phyloP scores from a whole-genome alignment of 2,329 filamentous ascomycete genomes.

The Xylaria digitata region DNA sequence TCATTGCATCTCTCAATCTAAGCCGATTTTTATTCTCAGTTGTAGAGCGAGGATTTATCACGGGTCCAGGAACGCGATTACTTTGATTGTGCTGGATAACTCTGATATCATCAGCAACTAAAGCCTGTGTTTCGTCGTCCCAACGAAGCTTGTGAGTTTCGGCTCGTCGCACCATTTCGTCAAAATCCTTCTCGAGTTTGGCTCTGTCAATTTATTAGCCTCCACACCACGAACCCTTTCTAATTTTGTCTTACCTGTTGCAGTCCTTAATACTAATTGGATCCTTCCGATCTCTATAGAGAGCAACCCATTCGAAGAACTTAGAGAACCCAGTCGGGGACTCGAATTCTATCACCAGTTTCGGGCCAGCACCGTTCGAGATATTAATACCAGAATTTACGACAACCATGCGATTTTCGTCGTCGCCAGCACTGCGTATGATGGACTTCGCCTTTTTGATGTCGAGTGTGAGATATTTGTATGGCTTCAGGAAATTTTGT shows the following conservation, averaged over 20 bases:
- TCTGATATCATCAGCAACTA: slow-evolving; percentile 41
- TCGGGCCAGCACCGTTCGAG: slow-evolving; percentile 28
- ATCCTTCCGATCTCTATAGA: neutral
- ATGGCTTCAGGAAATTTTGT: slow-evolving; percentile 34
- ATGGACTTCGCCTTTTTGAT: slow-evolving; percentile 32
- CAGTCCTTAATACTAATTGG: slow-evolving; percentile 12
- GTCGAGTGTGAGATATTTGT: slow-evolving; percentile 43
- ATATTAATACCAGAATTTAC: slow-evolving; percentile 25
- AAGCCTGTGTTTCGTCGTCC: slow-evolving; percentile 17
- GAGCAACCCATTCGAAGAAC: slow-evolving; percentile 43
- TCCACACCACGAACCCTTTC: neutral
- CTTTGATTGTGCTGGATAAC: slow-evolving; percentile 44
- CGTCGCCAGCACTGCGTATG: neutral
- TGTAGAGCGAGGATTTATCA: neutral
- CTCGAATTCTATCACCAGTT: slow-evolving; percentile 45
- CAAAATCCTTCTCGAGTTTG: slow-evolving; percentile 36
- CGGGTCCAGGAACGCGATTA: slow-evolving; percentile 11
- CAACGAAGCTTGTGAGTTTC: slow-evolving; percentile 12
- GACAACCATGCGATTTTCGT: slow-evolving; percentile 29
- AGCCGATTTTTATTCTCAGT: slow-evolving; percentile 5
- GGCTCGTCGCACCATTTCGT: slow-evolving; percentile 32
- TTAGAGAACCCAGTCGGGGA: slow-evolving; percentile 29
- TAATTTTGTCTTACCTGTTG: slow-evolving; percentile 24
- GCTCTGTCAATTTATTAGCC: slow-evolving; percentile 35
- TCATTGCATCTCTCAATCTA: slow-evolving; percentile 45